These are phyloP conservation scores for Phyllosticta citribraziliensis DNA, from an alignment of 2,329 filamentous ascomycete species.

Conservation along the genomic window DNA sequence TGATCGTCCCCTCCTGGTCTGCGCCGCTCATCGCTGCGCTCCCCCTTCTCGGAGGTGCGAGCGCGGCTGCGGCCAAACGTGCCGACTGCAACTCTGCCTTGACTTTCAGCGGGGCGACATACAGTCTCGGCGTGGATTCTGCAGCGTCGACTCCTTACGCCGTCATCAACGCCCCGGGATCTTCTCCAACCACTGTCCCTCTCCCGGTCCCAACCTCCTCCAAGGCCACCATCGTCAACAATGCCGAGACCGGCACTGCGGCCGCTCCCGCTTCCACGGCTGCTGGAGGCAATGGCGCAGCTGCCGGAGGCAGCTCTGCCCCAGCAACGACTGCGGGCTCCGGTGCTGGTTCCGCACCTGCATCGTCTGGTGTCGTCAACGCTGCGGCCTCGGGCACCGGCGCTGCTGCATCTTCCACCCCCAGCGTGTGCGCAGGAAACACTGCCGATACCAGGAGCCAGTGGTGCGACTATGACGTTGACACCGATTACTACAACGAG, in stretches of 20 bases:
- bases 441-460: slow-evolving; percentile 1
- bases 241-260: not conserved
- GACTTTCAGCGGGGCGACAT: not conserved
- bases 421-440: slow-evolving; percentile 3
- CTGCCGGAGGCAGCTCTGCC: not conserved
- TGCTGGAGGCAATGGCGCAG: not conserved
- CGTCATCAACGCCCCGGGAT: not conserved
- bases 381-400: not conserved
- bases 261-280: not conserved
- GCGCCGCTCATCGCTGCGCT: not conserved
- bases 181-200: not conserved
- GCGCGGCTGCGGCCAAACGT: not conserved
- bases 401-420: not conserved
- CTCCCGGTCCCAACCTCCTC: not conserved
- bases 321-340: not conserved
- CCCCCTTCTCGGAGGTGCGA: not conserved
- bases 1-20: not conserved
- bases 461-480: slow-evolving; percentile 42
- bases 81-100: not conserved
- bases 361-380: not conserved
- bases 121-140: not conserved
- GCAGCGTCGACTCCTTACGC: not conserved
- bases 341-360: not conserved
- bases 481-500: slow-evolving; percentile 43
- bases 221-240: not conserved